Base-by-base conservation (phyloP, 106 monocot genomes). In the Xerophyta viscosa region DNA sequence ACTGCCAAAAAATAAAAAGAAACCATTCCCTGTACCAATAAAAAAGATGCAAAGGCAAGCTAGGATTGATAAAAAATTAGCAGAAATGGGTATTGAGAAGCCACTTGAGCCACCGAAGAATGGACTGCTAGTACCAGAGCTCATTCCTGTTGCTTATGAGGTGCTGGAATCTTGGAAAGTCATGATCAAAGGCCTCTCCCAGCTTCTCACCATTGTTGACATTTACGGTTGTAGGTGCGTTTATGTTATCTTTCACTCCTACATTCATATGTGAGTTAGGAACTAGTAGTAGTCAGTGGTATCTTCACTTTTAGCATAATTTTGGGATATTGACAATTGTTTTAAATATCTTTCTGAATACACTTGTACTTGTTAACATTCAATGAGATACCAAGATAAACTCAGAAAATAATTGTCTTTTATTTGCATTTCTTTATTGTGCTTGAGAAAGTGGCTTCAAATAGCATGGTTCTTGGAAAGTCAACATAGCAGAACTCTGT, bases 191-290 rank as follows among this genome's bases (percentile, higher is more conserved):
- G 89, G 94, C n/a, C 77, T 96, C 41, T 66, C 81, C 28, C 84
- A 84, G 61, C 82, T 96, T 20, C 54, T 96, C 39, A 70, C 60
- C 20, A 65, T 96, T 60, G 82, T 88, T 65, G 42, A 80, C 36
- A 81, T 96, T 20, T 76, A 89, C 62, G 94, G 84, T 39, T 96
- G 94, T 60, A 89, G 94, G 94, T 96, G 67, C 60, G 29, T 11
- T 10, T 8, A 39, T 52, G 13, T 27, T 20, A n/a, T 18, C 42
- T 52, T 17, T 13, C 6, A 41, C 27, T 14, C 27, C 14, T 8
- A 52, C 12, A 27, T 27, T 52, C 1, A 27, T 52, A 18, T 10
- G 8, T 48, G 14, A n/a, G n/a, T n/a, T n/a, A n/a, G n/a, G n/a
- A n/a, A n/a, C n/a, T n/a, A n/a, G n/a, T n/a, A n/a, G n/a, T n/a